phyloP scores from a whole-genome alignment of 352 stramenopile genomes.

The Phytophthora citricola region DNA sequence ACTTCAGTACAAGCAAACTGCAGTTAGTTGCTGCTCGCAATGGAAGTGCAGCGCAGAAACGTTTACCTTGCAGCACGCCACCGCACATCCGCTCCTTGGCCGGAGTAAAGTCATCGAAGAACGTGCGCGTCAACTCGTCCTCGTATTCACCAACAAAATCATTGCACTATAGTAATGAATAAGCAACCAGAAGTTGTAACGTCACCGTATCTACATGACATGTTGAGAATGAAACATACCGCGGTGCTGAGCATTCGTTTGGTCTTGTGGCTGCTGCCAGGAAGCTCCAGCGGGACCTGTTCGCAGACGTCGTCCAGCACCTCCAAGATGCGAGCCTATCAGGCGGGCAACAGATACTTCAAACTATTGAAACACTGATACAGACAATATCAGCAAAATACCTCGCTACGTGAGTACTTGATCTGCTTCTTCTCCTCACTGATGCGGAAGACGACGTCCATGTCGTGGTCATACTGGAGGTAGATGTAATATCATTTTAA shows the following conservation, averaged over 20 bases:
- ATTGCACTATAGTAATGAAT: constrained; percentile 53
- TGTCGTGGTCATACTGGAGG: constrained; percentile 74
- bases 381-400: constrained; percentile 11
- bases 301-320: constrained; percentile 83
- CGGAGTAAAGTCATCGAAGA: constrained; percentile 82
- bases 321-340: constrained; percentile 81
- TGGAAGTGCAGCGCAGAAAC: not conserved
- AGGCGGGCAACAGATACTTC: not conserved
- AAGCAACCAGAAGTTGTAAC: not conserved
- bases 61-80: constrained; percentile 52
- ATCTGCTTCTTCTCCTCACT: constrained; percentile 90
- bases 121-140: constrained; percentile 76
- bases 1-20: constrained; percentile 13
- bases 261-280: constrained; percentile 48
- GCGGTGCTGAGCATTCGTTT: constrained; percentile 67
- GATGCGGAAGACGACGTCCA: constrained; percentile 87
- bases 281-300: constrained; percentile 49
- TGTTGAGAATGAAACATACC: constrained; percentile 31
- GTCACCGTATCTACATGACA: not conserved
- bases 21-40: not conserved
- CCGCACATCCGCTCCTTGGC: constrained; percentile 69
- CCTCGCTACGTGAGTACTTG: constrained; percentile 84
- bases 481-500: too few relatives aligned
- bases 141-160: constrained; percentile 83
- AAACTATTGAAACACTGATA: too few relatives aligned